Base-by-base conservation (phyloP, 345 rosid genomes). In the Sonneratia alba region DNA sequence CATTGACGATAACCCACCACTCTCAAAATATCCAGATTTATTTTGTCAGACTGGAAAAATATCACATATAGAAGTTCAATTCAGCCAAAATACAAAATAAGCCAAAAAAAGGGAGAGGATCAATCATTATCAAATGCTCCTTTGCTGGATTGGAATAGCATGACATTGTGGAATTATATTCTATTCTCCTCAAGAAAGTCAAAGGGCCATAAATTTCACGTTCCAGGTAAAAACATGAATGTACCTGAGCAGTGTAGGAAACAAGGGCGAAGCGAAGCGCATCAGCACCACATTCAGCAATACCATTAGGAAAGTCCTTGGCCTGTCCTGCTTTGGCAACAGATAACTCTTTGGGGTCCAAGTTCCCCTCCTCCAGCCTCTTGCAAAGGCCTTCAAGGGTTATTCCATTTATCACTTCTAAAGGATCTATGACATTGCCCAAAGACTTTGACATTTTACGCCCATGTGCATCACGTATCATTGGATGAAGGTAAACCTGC, bases 1-100 rank as follows among this genome's bases (percentile, higher is more conserved):
- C 99, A 95, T 68, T 95, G 98, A n/a, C 97, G 98, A 83, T 92
- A 92, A 27, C 97, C 98, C 75, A 89, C 92, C 53, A 95, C 99
- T 81, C 97, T 85, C 80, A 83, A 93, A 69, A 95, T 92, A 79
- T 95, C 96, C 87, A 95, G 84, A 86, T 95, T 95, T 72, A 95
- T 95, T 81, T 81, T 95, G 79, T 92, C 99, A 21, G 94, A 90
- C 97, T 95, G 85, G 70, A 83, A 80, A 65, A n/a, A 34, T 18
- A 77, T 43, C 64, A 63, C 47, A 6, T 69, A 48, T 51, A 51
- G 66, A 47, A 57, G 22, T n/a, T 53, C 9, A 40, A 6, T 47
- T 56, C 64, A 59, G 40, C 61, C 24, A 53, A 65, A 48, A 14
- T 40, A 47, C 49, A 32, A 10, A 13, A 68, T 45, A 12, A 3